Evolutionary conservation across 164 flowering plant genomes (phyloP).

Genomic region (Annona squamosa): DNA sequence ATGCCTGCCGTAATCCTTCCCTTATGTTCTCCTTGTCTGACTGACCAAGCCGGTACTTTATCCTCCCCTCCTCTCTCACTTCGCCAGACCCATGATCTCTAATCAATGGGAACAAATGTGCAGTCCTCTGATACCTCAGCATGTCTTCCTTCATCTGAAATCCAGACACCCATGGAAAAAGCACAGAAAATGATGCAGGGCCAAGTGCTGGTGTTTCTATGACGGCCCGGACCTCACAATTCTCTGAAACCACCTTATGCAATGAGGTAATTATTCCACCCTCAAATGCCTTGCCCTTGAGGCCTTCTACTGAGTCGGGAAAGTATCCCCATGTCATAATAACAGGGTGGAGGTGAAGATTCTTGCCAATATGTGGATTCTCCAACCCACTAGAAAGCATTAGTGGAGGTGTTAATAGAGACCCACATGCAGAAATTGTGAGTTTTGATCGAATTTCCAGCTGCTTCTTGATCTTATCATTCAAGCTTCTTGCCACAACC

Average conservation of each 20-base stretch:
- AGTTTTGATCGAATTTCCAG: constrained; percentile 57
- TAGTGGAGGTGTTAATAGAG: constrained; percentile 63
- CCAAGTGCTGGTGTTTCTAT: constrained; percentile 31
- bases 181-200: constrained; percentile 25
- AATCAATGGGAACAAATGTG: constrained; percentile 22
- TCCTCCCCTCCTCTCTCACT: constrained; percentile 25
- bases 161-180: constrained; percentile 38
- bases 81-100: constrained; percentile 38
- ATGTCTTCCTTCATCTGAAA: constrained; percentile 29
- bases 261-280: constrained; percentile 37
- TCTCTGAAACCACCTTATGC: constrained; percentile 23
- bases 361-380: constrained; percentile 37
- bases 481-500: constrained; percentile 35
- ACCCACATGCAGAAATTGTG: constrained; percentile 70
- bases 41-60: constrained; percentile 17
- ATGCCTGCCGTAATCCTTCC: constrained; percentile 21
- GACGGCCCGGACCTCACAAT: constrained; percentile 15
- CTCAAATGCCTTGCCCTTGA: constrained; percentile 28
- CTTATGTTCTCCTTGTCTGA: constrained; percentile 29
- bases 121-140: constrained; percentile 27
- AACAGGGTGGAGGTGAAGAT: constrained; percentile 43
- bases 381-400: constrained; percentile 59
- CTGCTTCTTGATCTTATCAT: constrained; percentile 22
- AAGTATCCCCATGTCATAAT: constrained; percentile 38
- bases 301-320: constrained; percentile 18